Percentiles rank a stretch among this genome's conserved stretches.
Conservation (phyloP, 2,329 filamentous ascomycete species). For the Botryotinia narcissicola region DNA sequence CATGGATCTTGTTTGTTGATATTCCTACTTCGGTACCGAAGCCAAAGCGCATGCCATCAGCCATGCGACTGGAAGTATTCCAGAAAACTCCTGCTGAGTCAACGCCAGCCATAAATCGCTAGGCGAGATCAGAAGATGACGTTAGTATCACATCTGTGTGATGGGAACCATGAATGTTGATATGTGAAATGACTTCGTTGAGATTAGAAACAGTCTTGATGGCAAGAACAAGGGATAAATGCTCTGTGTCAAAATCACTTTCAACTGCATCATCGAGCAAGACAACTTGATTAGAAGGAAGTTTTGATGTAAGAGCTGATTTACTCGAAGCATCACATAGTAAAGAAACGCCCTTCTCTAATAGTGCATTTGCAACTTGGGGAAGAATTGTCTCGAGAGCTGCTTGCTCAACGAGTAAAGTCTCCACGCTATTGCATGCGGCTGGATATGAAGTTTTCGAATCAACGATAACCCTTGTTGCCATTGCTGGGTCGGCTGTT, state of each 20-base stretch:
- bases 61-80: constrained; percentile 93
- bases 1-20: constrained; percentile 98
- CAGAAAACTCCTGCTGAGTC: constrained; percentile 94
- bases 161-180: constrained; percentile 88
- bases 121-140: constrained; percentile 61
- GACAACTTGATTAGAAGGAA: constrained; percentile 44
- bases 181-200: constrained; percentile 75
- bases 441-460: constrained; percentile 94
- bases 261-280: constrained; percentile 64
- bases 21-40: constrained; percentile 99
- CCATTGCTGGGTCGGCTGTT: constrained; percentile 71
- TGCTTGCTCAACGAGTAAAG: constrained; percentile 76
- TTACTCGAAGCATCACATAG: constrained; percentile 74
- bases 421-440: constrained; percentile 93
- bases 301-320: constrained; percentile 52
- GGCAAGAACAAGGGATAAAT: constrained; percentile 79
- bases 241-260: constrained; percentile 82
- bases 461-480: constrained; percentile 76
- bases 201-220: constrained; percentile 73
- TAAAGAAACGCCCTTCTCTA: constrained; percentile 74
- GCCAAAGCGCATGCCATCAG: constrained; percentile 94
- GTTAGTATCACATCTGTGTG: constrained; percentile 94
- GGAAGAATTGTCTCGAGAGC: constrained; percentile 68
- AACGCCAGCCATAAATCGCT: constrained; percentile 78
- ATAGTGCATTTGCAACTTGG: constrained; percentile 67